Evolutionary conservation across 2,329 filamentous ascomycete species (phyloP).

Genomic region (Claviceps maximensis): DNA sequence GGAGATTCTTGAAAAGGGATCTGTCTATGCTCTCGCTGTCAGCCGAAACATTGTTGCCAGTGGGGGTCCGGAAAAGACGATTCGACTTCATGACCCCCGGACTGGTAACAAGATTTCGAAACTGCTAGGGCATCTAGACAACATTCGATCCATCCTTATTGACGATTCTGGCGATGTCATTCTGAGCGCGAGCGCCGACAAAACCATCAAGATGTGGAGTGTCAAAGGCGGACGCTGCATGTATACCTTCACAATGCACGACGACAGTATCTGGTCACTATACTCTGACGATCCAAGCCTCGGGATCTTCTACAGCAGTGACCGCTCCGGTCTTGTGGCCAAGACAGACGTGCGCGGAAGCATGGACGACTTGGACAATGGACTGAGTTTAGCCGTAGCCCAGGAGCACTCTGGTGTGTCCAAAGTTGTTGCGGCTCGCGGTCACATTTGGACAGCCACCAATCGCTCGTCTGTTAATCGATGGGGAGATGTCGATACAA

Average conservation of each 20-base stretch:
- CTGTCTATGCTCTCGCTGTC: constrained; percentile 79
- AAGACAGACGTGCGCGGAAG: constrained; percentile 81
- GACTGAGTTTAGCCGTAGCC: constrained; percentile 76
- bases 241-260: constrained; percentile 98
- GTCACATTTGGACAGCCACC: constrained; percentile 82
- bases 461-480: constrained; percentile 84
- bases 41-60: constrained; percentile 74
- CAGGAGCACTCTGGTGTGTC: constrained; percentile 80
- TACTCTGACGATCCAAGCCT: constrained; percentile 79
- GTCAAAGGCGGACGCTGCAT: constrained; percentile 90
- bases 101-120: constrained; percentile 87
- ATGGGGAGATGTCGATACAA: constrained; percentile 77
- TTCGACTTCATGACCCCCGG: constrained; percentile 82
- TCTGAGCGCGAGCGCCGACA: constrained; percentile 87
- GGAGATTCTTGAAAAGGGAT: constrained; percentile 79
- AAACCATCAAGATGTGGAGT: constrained; percentile 97
- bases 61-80: constrained; percentile 85
- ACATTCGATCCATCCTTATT: constrained; percentile 79
- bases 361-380: constrained; percentile 61
- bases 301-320: constrained; percentile 85
- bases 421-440: constrained; percentile 54
- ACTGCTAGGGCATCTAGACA: constrained; percentile 93
- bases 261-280: constrained; percentile 93
- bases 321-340: constrained; percentile 83
- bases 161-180: constrained; percentile 82